Conservation (phyloP, 2,329 filamentous ascomycete species). For the Cladosporium sp. region DNA sequence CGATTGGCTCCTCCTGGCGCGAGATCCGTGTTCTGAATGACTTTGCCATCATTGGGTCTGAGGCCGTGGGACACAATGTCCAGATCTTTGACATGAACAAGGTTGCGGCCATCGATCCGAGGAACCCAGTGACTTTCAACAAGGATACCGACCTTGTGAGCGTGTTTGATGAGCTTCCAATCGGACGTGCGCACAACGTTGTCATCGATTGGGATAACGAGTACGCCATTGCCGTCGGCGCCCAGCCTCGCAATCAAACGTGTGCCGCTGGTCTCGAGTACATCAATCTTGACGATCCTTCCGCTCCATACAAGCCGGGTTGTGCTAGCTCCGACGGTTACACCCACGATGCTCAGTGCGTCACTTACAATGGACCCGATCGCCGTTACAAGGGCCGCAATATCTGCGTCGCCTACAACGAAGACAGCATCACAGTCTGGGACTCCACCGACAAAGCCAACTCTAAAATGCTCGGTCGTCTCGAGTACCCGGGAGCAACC, state of each 20-base stretch:
- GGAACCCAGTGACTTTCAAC: conserved; percentile 34
- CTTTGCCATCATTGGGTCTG: conserved; percentile 38
- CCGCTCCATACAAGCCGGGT: conserved; percentile 48
- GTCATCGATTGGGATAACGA: conserved; percentile 44
- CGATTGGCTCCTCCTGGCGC: conserved; percentile 28
- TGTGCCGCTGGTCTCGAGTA: conserved; percentile 54
- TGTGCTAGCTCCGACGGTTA: conserved; percentile 53
- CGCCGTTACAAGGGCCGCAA: conserved; percentile 42
- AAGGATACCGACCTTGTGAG: conserved; percentile 36
- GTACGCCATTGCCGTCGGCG: conserved; percentile 40
- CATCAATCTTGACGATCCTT: conserved; percentile 50
- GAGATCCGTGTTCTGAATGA: conserved; percentile 36
- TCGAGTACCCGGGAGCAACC: conserved; percentile 50
- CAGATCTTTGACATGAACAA: conserved; percentile 49
- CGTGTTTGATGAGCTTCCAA: conserved; percentile 35
- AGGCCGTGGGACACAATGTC: conserved; percentile 41
- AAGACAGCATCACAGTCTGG: conserved; percentile 47
- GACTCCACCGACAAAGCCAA: conserved; percentile 47
- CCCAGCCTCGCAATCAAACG: conserved; percentile 35
- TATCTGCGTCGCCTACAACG: conserved; percentile 54
- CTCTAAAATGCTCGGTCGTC: conserved; percentile 45
- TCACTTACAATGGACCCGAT: conserved; percentile 50
- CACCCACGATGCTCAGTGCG: conserved; percentile 56
- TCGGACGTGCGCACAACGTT: conserved; percentile 48
- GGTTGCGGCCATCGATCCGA: conserved; percentile 27